phyloP scores from a whole-genome alignment of 495 filamentous ascomycete genomes.

The Viridothelium virens region DNA sequence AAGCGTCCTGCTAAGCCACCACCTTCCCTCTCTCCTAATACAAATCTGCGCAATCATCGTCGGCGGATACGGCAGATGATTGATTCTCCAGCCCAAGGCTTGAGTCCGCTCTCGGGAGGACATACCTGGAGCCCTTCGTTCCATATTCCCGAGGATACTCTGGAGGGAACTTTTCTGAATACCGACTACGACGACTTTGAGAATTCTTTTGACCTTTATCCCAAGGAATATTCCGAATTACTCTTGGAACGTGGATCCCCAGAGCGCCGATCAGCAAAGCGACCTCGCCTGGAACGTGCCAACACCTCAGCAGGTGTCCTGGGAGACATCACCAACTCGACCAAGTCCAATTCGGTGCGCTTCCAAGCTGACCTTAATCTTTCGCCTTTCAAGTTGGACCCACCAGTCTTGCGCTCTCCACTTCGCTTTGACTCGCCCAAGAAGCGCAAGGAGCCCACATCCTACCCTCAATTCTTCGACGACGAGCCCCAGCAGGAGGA shows the following conservation, averaged over 20 bases:
- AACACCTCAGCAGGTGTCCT: slow-evolving; percentile 53
- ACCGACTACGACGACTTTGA: slow-evolving; percentile 41
- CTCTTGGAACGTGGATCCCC: slow-evolving; percentile 59
- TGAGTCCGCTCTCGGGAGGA: slow-evolving; percentile 56
- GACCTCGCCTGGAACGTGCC: slow-evolving; percentile 51
- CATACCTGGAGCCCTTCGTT: slow-evolving; percentile 72
- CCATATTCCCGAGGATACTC: slow-evolving; percentile 42
- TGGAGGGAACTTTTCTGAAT: slow-evolving; percentile 18
- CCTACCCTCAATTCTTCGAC: slow-evolving; percentile 19
- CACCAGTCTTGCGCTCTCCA: slow-evolving; percentile 21
- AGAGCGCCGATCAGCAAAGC: slow-evolving; percentile 62
- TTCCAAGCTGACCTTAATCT: slow-evolving; percentile 20
- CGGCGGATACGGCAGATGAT: slow-evolving; percentile 79
- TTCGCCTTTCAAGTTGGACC: slow-evolving; percentile 32
- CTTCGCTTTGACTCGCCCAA: slow-evolving; percentile 28
- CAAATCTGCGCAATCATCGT: slow-evolving; percentile 86
- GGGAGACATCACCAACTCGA: slow-evolving; percentile 52
- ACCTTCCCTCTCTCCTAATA: slow-evolving; percentile 85
- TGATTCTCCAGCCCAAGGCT: slow-evolving; percentile 71
- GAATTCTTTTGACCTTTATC: slow-evolving; percentile 62
- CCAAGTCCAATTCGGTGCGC: slow-evolving; percentile 23
- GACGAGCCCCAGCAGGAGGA: slow-evolving; percentile 50
- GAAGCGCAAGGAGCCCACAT: slow-evolving; percentile 25
- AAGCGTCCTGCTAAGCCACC: slow-evolving; percentile 74
- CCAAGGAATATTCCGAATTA: slow-evolving; percentile 48